Percentiles rank a stretch among this genome's conserved stretches.
Evolutionary conservation across 106 monocot genomes (phyloP).

Genomic region (Dendrobium nobile): DNA sequence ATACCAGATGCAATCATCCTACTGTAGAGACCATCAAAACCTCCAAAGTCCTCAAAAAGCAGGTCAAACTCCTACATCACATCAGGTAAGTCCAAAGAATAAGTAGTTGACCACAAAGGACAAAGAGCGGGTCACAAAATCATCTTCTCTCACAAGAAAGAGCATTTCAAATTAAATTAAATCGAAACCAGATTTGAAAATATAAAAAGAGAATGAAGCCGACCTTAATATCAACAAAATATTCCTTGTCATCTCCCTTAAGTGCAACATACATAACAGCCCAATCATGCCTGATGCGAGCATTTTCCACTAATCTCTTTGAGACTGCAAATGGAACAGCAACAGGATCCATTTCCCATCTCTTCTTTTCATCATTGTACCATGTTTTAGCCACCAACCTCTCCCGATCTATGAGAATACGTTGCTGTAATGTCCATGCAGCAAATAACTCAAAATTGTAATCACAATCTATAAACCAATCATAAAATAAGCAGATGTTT

Average conservation of each 20-base stretch:
- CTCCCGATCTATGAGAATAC: slow-evolving; percentile 60
- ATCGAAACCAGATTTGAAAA: not conserved
- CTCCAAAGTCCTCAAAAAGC: slow-evolving; percentile 83
- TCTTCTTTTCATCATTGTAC: slow-evolving; percentile 72
- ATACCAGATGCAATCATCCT: slow-evolving; percentile 78
- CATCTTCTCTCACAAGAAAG: not conserved
- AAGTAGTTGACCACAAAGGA: not conserved
- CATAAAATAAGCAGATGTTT: not conserved
- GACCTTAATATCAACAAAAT: slow-evolving; percentile 83
- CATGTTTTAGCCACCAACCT: slow-evolving; percentile 68
- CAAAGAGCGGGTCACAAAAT: not conserved
- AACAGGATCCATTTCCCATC: slow-evolving; percentile 92
- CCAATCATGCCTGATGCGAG: slow-evolving; percentile 84
- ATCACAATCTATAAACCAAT: not conserved
- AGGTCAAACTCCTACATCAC: slow-evolving; percentile 63
- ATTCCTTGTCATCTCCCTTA: slow-evolving; percentile 84
- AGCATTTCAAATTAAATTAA: not conserved
- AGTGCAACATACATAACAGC: slow-evolving; percentile 74
- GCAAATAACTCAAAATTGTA: not conserved
- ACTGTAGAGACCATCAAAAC: slow-evolving; percentile 73
- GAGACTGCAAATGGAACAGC: slow-evolving; percentile 81
- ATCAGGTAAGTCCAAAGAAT: not conserved
- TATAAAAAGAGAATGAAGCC: not conserved
- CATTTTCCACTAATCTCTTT: slow-evolving; percentile 61
- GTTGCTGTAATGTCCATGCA: slow-evolving; percentile 40